Percentiles rank a stretch among this genome's conserved stretches.
These are phyloP conservation scores for Colletotrichum navitas DNA, from an alignment of 2,329 filamentous ascomycete species.

Conservation along the genomic window DNA sequence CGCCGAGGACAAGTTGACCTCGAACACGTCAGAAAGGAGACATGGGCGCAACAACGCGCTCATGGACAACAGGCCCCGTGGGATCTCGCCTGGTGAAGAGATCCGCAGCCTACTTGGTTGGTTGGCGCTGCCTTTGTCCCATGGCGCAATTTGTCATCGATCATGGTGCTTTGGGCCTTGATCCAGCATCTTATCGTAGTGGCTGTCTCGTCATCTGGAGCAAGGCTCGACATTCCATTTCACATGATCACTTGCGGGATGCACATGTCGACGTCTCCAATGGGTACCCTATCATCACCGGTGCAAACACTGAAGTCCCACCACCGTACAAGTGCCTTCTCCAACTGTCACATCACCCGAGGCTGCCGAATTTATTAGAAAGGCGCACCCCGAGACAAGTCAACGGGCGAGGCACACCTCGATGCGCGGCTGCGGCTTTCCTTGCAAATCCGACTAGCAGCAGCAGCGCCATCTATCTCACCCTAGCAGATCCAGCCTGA, in stretches of 20 bases:
- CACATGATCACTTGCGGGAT: background rate
- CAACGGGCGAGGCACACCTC: background rate
- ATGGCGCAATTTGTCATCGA: conserved; percentile 16
- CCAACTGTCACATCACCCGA: conserved; percentile 1
- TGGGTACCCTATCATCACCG: background rate
- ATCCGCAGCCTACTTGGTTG: conserved; percentile 11
- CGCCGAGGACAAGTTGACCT: conserved; percentile 19
- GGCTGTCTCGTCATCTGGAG: conserved; percentile 1
- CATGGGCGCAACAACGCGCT: background rate
- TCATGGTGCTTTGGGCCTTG: background rate
- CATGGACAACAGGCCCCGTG: conserved; percentile 6
- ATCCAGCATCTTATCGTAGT: background rate
- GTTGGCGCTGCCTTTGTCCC: background rate
- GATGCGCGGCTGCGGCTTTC: background rate
- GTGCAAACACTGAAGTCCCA: background rate
- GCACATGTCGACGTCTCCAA: background rate
- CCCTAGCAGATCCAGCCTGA: background rate
- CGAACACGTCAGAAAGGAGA: conserved; percentile 33
- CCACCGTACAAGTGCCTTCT: conserved; percentile 3
- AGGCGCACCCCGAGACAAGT: background rate
- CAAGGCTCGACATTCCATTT: background rate
- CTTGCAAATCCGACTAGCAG: background rate
- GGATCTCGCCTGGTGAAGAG: conserved; percentile 16
- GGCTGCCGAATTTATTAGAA: background rate
- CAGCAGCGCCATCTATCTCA: conserved; percentile 1